Base-by-base conservation (phyloP, 192 early-diverging fungal species). In the Podila verticillata region DNA sequence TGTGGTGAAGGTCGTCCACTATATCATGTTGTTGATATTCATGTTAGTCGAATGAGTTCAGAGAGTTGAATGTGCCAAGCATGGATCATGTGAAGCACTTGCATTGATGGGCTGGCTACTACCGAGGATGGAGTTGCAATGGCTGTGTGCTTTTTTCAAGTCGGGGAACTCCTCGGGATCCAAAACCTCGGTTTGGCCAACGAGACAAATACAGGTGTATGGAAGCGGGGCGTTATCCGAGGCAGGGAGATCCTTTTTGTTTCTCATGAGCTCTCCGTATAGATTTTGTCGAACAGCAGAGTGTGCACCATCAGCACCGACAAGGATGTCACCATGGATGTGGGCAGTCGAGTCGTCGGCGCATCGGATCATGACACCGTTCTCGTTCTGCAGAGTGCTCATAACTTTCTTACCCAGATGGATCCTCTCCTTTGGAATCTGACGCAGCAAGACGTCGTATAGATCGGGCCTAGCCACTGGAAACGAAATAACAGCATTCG, bases 1-100 rank as follows among this genome's bases (percentile, higher is more conserved):
- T 35, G 36, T 39, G 24, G 51, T 47, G 28, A 63, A 29, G 13
- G 70, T 48, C 29, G 47, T 30, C 70, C 70, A 65, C 70, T 72
- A 47, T 15, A 47, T 47, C 7, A 47, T 28, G 3, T 44, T 31
- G 44, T 29, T n/a, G n/a, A n/a, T n/a, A n/a, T n/a, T n/a, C n/a
- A n/a, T n/a, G n/a, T n/a, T n/a, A n/a, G n/a, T n/a, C n/a, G n/a
- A n/a, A n/a, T n/a, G n/a, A n/a, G n/a, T n/a, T n/a, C n/a, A n/a
- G n/a, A n/a, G n/a, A n/a, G n/a, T n/a, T n/a, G n/a, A n/a, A n/a
- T n/a, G n/a, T n/a, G n/a, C n/a, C n/a, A n/a, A n/a, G n/a, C n/a
- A n/a, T n/a, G n/a, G n/a, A n/a, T n/a, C n/a, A n/a, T n/a, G n/a
- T n/a, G n/a, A n/a, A n/a, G n/a, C n/a, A n/a, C n/a, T n/a, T n/a